phyloP scores from a whole-genome alignment of 2,329 filamentous ascomycete species.

The Beauveria bassiana region DNA sequence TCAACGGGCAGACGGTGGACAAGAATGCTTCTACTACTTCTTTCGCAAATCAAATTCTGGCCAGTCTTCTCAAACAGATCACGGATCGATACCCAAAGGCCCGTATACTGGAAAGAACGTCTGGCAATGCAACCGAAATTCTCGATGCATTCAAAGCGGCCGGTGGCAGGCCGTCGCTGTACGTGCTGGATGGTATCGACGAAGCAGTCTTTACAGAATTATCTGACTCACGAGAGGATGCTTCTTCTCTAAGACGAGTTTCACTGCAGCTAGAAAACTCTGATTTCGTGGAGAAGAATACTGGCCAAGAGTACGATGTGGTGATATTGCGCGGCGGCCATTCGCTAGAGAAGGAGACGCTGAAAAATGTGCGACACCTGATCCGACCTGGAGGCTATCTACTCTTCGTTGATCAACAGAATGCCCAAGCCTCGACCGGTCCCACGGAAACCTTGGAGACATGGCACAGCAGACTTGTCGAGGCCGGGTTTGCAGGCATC shows the following conservation, averaged over 20 bases:
- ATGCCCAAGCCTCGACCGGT: neutral
- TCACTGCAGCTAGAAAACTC: neutral
- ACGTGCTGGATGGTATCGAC: neutral
- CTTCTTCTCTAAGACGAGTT: neutral
- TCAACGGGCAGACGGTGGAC: no score
- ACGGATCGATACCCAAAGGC: conserved; percentile 7
- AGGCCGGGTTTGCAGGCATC: neutral
- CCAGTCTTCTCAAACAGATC: conserved; percentile 4
- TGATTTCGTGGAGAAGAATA: neutral
- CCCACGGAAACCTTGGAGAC: neutral
- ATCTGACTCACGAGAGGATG: neutral
- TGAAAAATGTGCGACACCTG: neutral
- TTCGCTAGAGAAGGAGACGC: neutral
- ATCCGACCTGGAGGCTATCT: neutral
- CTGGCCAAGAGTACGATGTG: neutral
- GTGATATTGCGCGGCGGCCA: neutral
- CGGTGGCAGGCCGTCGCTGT: neutral
- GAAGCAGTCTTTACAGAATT: neutral
- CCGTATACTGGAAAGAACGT: neutral
- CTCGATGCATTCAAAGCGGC: neutral
- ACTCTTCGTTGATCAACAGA: neutral
- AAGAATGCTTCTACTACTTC: neutral
- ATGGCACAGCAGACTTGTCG: neutral
- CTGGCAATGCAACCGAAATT: neutral
- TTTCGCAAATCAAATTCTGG: neutral